These are phyloP conservation scores for Panaeolus papilionaceus DNA, from an alignment of 768 basidiomycete species.

Conservation along the genomic window DNA sequence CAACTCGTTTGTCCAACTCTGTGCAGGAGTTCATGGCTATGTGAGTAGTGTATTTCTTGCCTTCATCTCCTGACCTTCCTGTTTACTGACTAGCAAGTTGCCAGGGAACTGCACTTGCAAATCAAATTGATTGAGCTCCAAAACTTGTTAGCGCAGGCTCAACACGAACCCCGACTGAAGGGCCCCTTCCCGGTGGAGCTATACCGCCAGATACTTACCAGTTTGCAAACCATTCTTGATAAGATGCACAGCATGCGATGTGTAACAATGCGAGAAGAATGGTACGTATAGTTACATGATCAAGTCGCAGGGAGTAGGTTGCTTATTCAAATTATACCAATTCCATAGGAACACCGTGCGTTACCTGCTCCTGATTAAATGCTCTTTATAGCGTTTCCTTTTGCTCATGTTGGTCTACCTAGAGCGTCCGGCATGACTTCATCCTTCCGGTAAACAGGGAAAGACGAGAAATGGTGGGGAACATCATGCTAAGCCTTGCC, in stretches of 20 bases:
- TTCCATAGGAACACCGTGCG: slow-evolving; percentile 72
- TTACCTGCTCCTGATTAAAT: slow-evolving; percentile 15
- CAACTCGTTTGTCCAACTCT: slow-evolving; percentile 61
- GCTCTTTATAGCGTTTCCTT: too few relatives aligned
- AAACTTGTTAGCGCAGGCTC: slow-evolving; percentile 84
- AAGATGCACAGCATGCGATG: slow-evolving; percentile 95
- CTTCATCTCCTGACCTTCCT: not conserved
- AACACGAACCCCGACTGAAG: slow-evolving; percentile 93
- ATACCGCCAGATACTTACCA: slow-evolving; percentile 84
- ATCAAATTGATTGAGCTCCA: slow-evolving; percentile 88
- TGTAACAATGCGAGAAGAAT: slow-evolving; percentile 95
- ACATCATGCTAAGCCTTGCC: slow-evolving; percentile 90
- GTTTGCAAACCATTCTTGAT: slow-evolving; percentile 86
- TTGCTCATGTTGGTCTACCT: slow-evolving; percentile 3
- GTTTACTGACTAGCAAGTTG: slow-evolving; percentile 1
- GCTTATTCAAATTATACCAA: slow-evolving; percentile 17
- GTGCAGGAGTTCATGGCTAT: slow-evolving; percentile 93
- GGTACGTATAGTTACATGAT: slow-evolving; percentile 51
- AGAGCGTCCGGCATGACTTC: slow-evolving; percentile 87
- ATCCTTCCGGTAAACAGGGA: slow-evolving; percentile 90
- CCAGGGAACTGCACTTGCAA: slow-evolving; percentile 94
- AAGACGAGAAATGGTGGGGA: slow-evolving; percentile 93
- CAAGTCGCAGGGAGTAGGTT: slow-evolving; percentile 19
- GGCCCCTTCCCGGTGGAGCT: slow-evolving; percentile 91
- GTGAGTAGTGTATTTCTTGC: slow-evolving; percentile 47